Evolutionary conservation across 352 stramenopile species (phyloP).

Genomic region (Globisporangium carolinianum): DNA sequence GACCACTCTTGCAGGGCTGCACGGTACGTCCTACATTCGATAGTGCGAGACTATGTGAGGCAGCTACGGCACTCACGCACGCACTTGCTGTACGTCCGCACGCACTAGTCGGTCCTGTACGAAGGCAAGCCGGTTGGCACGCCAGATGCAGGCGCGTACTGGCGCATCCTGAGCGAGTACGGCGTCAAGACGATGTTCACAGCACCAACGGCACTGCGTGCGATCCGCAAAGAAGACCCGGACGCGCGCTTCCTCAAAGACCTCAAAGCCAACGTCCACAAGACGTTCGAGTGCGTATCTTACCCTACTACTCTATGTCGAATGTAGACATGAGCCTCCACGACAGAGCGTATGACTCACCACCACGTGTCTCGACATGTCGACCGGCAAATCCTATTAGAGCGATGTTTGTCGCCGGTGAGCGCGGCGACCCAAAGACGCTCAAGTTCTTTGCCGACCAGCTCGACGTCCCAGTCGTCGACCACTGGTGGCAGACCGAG

Average conservation of each 20-base stretch:
- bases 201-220: slow-evolving; percentile 87
- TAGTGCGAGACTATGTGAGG: background rate
- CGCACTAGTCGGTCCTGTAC: slow-evolving; percentile 68
- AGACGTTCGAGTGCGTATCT: slow-evolving; percentile 50
- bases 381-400: slow-evolving; percentile 9
- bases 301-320: background rate
- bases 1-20: slow-evolving; percentile 78
- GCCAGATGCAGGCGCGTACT: slow-evolving; percentile 82
- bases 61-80: background rate
- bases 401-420: slow-evolving; percentile 83
- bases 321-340: no score
- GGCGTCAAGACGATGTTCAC: slow-evolving; percentile 86
- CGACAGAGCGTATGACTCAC: background rate
- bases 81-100: background rate
- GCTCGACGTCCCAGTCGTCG: slow-evolving; percentile 56
- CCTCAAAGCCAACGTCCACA: slow-evolving; percentile 33
- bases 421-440: slow-evolving; percentile 84
- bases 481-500: slow-evolving; percentile 93
- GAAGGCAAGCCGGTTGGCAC: slow-evolving; percentile 88
- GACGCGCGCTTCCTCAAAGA: slow-evolving; percentile 42
- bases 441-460: slow-evolving; percentile 70
- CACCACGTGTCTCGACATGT: background rate
- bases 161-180: slow-evolving; percentile 81
- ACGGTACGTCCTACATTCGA: slow-evolving; percentile 23
- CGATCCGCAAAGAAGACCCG: slow-evolving; percentile 84